These are phyloP conservation scores for Eucommia ulmoides DNA, from an alignment of 257 asterid species.

Conservation along the genomic window DNA sequence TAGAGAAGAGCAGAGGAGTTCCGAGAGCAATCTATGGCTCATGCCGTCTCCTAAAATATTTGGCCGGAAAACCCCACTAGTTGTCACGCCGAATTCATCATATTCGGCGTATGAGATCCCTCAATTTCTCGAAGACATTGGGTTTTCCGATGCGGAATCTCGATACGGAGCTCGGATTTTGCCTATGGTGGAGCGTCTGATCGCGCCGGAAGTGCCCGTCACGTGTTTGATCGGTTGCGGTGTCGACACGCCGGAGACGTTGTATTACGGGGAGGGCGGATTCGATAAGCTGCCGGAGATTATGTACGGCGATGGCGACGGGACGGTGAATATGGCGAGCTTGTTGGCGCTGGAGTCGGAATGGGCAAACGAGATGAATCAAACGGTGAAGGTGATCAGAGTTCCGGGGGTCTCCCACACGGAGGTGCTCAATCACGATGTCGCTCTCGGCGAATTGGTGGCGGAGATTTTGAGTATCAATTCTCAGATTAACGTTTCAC, in stretches of 20 bases:
- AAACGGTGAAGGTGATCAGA: constrained; percentile 35
- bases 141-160: constrained; percentile 36
- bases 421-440: constrained; percentile 26
- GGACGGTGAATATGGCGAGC: constrained; percentile 76
- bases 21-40: constrained; percentile 39
- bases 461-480: constrained; percentile 37
- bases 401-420: constrained; percentile 58
- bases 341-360: constrained; percentile 38
- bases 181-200: constrained; percentile 39
- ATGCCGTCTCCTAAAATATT: constrained; percentile 61
- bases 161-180: constrained; percentile 48
- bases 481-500: constrained; percentile 14
- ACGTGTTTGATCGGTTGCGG: constrained; percentile 65
- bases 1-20: constrained; percentile 60
- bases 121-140: constrained; percentile 49
- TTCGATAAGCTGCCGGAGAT: constrained; percentile 50
- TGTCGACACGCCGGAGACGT: constrained; percentile 41
- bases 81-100: constrained; percentile 21
- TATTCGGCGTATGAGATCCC: constrained; percentile 34
- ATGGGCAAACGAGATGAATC: constrained; percentile 24
- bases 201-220: constrained; percentile 27
- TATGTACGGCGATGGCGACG: constrained; percentile 74
- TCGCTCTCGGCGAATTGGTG: constrained; percentile 29
- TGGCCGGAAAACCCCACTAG: constrained; percentile 17
- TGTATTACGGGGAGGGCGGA: constrained; percentile 16